Evolutionary conservation across 2,329 filamentous ascomycete genomes (phyloP).

Genomic region (Ophiostoma novo-ulmi): DNA sequence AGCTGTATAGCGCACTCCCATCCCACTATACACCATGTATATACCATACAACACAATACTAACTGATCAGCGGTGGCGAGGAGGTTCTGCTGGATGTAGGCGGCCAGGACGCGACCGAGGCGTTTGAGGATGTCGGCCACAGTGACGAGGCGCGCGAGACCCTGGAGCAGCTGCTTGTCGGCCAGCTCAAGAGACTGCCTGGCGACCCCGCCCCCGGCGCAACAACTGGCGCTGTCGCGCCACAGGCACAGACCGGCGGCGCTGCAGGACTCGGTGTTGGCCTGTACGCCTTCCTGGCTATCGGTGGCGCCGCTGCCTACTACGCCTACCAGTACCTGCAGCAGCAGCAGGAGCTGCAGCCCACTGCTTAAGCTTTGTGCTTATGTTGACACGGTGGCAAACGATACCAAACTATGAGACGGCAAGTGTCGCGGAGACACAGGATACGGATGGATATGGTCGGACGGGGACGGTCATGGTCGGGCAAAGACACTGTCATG

Average conservation of each 20-base stretch:
- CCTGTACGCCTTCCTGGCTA: constrained; percentile 72
- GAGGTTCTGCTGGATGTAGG: constrained; percentile 95
- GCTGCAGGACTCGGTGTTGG: constrained; percentile 64
- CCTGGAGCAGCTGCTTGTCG: constrained; percentile 69
- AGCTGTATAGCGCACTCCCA: constrained; percentile 1
- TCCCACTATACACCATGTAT: too few species aligned
- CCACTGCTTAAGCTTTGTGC: constrained; percentile 14
- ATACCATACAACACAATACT: constrained; percentile 24
- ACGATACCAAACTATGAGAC: neutral
- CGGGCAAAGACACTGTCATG: neutral
- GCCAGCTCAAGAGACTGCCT: constrained; percentile 71
- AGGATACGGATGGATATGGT: neutral
- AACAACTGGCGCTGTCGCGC: constrained; percentile 44
- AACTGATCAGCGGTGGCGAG: constrained; percentile 74
- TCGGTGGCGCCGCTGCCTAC: constrained; percentile 74
- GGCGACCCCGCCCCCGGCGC: constrained; percentile 72
- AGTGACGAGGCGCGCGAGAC: constrained; percentile 97
- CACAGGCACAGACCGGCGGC: constrained; percentile 45
- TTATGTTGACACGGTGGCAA: neutral
- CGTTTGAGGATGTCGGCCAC: constrained; percentile 98
- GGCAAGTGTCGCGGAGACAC: neutral
- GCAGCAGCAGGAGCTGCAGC: constrained; percentile 38
- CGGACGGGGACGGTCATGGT: neutral
- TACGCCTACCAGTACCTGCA: constrained; percentile 81
- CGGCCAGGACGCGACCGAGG: constrained; percentile 93